Evolutionary conservation across 2,329 filamentous ascomycete genomes (phyloP).

Genomic region (Aspergillus thermomutatus): DNA sequence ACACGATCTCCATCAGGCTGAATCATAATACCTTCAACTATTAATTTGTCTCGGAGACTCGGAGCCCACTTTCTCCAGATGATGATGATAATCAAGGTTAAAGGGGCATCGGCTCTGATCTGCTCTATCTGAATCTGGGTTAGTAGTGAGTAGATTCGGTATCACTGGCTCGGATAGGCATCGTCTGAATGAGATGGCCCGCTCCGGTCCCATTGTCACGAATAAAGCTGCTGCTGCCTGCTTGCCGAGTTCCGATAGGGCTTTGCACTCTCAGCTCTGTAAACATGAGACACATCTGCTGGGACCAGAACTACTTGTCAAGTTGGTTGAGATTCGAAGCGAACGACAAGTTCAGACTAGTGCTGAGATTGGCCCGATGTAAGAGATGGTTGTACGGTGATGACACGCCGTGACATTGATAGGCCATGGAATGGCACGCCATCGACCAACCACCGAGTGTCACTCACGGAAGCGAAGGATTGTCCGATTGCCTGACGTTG

Average conservation of each 20-base stretch:
- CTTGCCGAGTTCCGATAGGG: neutral
- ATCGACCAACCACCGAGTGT: neutral
- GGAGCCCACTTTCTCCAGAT: neutral
- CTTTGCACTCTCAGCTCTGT: neutral
- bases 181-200: neutral
- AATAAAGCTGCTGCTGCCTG: neutral
- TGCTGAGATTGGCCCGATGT: neutral
- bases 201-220: neutral
- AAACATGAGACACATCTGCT: neutral
- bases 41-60: neutral
- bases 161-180: neutral
- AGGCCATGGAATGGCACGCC: neutral
- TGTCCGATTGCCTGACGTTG: neutral
- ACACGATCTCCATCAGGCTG: neutral
- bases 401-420: neutral
- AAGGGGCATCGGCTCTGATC: neutral
- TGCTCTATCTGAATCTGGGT: neutral
- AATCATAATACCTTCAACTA: neutral
- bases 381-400: neutral
- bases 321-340: neutral
- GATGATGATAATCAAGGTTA: neutral
- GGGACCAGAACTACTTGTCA: too few relatives aligned
- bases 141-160: conserved; percentile 1
- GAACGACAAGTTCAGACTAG: neutral
- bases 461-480: neutral